A percentile compares a stretch with the other conserved stretches of the same genome.
These are phyloP conservation scores for Tricholoma matsutake DNA, from an alignment of 768 basidiomycete species.

Conservation along the genomic window DNA sequence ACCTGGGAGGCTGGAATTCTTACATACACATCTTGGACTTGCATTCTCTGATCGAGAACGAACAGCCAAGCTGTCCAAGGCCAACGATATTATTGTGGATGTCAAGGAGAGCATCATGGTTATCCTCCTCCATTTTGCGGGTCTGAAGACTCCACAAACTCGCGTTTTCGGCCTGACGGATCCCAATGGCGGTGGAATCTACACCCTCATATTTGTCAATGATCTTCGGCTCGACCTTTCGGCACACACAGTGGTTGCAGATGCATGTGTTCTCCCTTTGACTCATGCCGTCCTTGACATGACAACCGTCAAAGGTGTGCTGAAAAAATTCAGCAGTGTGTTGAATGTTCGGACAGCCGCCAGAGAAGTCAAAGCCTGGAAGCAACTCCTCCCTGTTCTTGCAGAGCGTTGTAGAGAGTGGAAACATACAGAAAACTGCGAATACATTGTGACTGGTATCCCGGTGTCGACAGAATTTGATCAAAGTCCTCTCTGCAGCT, in stretches of 20 bases:
- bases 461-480: conserved; percentile 29
- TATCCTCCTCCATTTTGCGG: conserved; percentile 16
- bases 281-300: conserved; percentile 5
- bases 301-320: neutral
- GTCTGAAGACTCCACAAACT: conserved; percentile 14
- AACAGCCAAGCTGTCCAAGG: neutral
- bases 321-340: conserved; percentile 1
- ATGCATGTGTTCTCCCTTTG: conserved; percentile 38
- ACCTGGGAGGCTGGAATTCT: conserved; percentile 21
- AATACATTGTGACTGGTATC: conserved; percentile 23
- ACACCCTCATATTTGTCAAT: conserved; percentile 37
- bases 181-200: conserved; percentile 7
- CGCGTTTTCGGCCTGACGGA: conserved; percentile 21
- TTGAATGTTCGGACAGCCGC: neutral
- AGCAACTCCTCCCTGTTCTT: conserved; percentile 36
- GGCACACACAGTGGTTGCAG: conserved; percentile 40
- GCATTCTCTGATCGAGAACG: conserved; percentile 8
- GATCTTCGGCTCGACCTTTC: conserved; percentile 36
- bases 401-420: conserved; percentile 40
- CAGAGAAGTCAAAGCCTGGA: conserved; percentile 35
- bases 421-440: conserved; percentile 36
- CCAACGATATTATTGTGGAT: conserved; percentile 17
- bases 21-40: conserved; percentile 18
- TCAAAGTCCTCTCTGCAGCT: conserved; percentile 36
- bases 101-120: conserved; percentile 28